These are phyloP conservation scores for Debaryomycetaceae sp. DNA, from an alignment of 1,139 yeast genomes.

Conservation along the genomic window DNA sequence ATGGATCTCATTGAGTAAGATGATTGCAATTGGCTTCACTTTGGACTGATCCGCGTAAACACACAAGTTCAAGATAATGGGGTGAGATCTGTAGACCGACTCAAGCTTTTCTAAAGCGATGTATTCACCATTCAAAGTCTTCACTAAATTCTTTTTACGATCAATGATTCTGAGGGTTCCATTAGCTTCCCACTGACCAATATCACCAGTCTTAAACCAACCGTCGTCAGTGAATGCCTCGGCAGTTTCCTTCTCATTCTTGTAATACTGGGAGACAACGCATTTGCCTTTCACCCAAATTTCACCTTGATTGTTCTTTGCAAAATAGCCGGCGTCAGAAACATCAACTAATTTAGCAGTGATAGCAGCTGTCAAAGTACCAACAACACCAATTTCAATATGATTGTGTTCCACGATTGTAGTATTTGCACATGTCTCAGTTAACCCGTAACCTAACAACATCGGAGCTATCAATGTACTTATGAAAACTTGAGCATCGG, in stretches of 20 bases:
- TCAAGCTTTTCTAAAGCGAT: slow-evolving; percentile 95
- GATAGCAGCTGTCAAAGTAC: slow-evolving; percentile 77
- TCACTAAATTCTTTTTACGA: slow-evolving; percentile 93
- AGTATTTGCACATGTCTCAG: slow-evolving; percentile 93
- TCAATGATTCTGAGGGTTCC: slow-evolving; percentile 86
- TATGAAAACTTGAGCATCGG: slow-evolving; percentile 82
- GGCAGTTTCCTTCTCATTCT: slow-evolving; percentile 77
- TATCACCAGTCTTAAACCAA: slow-evolving; percentile 97
- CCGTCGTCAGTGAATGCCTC: slow-evolving; percentile 78
- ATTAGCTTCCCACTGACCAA: slow-evolving; percentile 83
- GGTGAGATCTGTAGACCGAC: slow-evolving; percentile 78
- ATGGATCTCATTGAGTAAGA: slow-evolving; percentile 73
- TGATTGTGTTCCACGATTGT: slow-evolving; percentile 62
- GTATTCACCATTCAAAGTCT: slow-evolving; percentile 95
- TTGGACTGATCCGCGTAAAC: slow-evolving; percentile 85
- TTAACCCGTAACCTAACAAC: slow-evolving; percentile 94
- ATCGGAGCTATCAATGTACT: slow-evolving; percentile 78
- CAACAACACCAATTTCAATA: slow-evolving; percentile 73
- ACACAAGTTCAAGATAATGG: slow-evolving; percentile 75
- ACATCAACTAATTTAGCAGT: slow-evolving; percentile 91
- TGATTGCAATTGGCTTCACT: slow-evolving; percentile 89
- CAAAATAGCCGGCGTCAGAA: slow-evolving; percentile 86
- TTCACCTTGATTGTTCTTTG: slow-evolving; percentile 93
- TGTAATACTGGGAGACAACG: slow-evolving; percentile 73
- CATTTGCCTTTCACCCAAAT: slow-evolving; percentile 73